Base-by-base conservation (phyloP, 371 early-diverging fungal species). In the Funneliformis caledonium region DNA sequence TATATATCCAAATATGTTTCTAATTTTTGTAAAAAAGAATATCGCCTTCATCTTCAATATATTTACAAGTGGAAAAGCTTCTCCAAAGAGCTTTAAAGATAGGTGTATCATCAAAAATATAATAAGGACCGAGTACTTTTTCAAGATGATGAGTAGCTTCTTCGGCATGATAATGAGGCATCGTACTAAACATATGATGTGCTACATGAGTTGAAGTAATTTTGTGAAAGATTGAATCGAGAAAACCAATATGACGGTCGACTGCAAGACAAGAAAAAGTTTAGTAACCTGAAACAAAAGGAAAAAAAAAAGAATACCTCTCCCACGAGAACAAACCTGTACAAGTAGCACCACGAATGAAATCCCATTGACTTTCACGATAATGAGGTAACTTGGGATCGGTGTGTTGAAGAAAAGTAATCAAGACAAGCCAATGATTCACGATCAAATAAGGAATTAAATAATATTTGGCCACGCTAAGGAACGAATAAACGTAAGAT, bases 371-470 rank as follows among this genome's bases (percentile, higher is more conserved):
- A n/a, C 85, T 86, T 78, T 92, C 92, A 70, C 88, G 84, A 88
- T 94, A 97, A 81, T 96, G 95, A 37, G 97, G 97, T 59, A 96
- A 82, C 48, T 83, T 85, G 47, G 93, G 90, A 83, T 95, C 93
- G 65, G 95, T 95, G 88, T 97, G 97, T 88, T 97, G 96, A 80
- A 97, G 85, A 83, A 87, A 97, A 22, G 97, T 96, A 84, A 97
- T 96, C 81, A 93, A 85, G 43, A 97, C 95, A 67, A 96, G 89
- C 95, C 95, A 96, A 81, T 91, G 89, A 90, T 95, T 94, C 82
- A 94, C 93, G 81, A 87, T 85, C 70, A 93, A 82, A 85, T 96
- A 97, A 31, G 97, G 97, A 64, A 95, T 87, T n/a, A 93, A 85
- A 85, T 97, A 97, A 88, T 89, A 97, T 83, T 91, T 91, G 81